Evolutionary conservation across 768 basidiomycete genomes (phyloP).

Genomic region (Sporobolomyces phaffii): DNA sequence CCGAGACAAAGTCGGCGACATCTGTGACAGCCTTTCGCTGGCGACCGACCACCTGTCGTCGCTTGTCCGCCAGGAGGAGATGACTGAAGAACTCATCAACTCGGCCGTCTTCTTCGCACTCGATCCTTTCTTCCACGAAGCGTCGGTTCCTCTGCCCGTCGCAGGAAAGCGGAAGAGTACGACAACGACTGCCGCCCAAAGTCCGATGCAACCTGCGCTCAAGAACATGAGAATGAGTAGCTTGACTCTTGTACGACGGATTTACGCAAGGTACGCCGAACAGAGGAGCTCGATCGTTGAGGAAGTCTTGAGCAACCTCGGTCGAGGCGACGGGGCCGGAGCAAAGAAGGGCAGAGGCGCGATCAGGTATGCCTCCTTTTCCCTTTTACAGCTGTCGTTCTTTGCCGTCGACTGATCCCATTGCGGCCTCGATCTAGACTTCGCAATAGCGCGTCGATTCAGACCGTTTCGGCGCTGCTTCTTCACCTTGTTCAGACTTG

Average conservation of each 20-base stretch:
- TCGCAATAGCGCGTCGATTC: slow-evolving; percentile 81
- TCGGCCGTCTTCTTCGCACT: slow-evolving; percentile 87
- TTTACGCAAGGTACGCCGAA: slow-evolving; percentile 83
- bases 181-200: slow-evolving; percentile 55
- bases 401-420: background rate
- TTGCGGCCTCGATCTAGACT: slow-evolving; percentile 53
- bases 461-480: slow-evolving; percentile 85
- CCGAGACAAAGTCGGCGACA: slow-evolving; percentile 42
- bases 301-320: slow-evolving; percentile 78
- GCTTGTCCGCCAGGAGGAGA: slow-evolving; percentile 66
- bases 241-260: slow-evolving; percentile 73
- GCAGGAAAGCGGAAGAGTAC: slow-evolving; percentile 52
- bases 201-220: slow-evolving; percentile 62
- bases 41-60: slow-evolving; percentile 68
- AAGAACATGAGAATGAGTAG: slow-evolving; percentile 74
- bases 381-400: too few species aligned
- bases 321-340: slow-evolving; percentile 58
- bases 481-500: slow-evolving; percentile 96
- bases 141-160: slow-evolving; percentile 47
- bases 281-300: slow-evolving; percentile 98
- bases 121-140: slow-evolving; percentile 87
- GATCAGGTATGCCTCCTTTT: slow-evolving; percentile 61
- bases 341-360: slow-evolving; percentile 83
- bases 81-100: slow-evolving; percentile 88
- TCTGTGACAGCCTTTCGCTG: slow-evolving; percentile 66